Conservation (phyloP, 2,329 filamentous ascomycete genomes). For the Fusarium scirpi region DNA sequence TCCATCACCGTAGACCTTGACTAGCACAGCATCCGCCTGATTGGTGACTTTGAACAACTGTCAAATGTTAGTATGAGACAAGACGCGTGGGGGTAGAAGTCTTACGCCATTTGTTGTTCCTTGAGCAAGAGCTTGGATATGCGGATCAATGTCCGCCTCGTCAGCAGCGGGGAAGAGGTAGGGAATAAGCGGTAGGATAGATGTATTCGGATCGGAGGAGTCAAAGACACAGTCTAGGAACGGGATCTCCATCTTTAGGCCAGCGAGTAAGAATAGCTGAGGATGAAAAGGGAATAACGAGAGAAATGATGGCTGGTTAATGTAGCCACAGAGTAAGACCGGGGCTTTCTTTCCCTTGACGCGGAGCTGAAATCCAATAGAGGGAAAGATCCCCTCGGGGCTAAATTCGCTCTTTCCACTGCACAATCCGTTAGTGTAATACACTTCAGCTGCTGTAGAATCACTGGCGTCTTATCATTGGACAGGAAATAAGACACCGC, state of each 20-base stretch:
- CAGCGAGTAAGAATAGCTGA: background rate
- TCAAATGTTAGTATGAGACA: constrained; percentile 7
- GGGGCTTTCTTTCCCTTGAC: background rate
- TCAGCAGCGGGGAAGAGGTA: constrained; percentile 25
- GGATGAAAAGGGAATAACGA: background rate
- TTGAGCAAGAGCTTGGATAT: constrained; percentile 26
- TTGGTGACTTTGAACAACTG: constrained; percentile 38
- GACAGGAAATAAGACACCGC: background rate
- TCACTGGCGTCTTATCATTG: background rate
- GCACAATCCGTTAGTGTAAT: background rate
- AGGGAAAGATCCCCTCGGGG: constrained; percentile 17
- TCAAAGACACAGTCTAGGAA: constrained; percentile 32
- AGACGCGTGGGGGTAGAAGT: background rate
- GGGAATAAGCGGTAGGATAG: constrained; percentile 19
- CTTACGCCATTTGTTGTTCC: constrained; percentile 43
- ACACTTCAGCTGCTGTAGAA: background rate
- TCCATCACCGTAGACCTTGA: constrained; percentile 43
- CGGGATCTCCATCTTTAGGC: constrained; percentile 28
- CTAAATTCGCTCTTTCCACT: background rate
- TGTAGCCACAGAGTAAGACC: background rate
- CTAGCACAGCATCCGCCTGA: constrained; percentile 14
- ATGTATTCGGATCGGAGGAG: constrained; percentile 20
- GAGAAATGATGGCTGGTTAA: background rate
- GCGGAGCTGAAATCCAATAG: background rate
- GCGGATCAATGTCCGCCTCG: background rate